Conservation (phyloP, 2,329 filamentous ascomycete species). For the Blumeriella jaapii region DNA sequence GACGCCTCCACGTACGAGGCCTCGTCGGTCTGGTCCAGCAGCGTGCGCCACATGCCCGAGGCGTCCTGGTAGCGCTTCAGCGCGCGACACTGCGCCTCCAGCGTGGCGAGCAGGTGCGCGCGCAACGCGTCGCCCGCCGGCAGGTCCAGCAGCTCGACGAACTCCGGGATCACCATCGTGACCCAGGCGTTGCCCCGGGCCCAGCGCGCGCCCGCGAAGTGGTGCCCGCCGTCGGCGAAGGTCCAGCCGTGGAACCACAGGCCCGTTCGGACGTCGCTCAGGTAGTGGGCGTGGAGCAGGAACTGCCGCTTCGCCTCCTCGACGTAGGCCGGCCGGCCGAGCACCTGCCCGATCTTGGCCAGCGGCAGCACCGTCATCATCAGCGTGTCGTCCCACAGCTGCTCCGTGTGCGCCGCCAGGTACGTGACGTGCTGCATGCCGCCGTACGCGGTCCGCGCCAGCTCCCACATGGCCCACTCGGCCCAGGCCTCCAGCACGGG, state of each 20-base stretch:
- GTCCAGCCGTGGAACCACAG: conserved; percentile 74
- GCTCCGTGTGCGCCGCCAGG: conserved; percentile 55
- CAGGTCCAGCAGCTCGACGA: conserved; percentile 61
- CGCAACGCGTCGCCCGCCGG: conserved; percentile 40
- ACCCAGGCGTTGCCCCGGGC: conserved; percentile 60
- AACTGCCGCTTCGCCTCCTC: conserved; percentile 72
- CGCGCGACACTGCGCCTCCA: conserved; percentile 58
- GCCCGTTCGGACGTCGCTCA: conserved; percentile 60
- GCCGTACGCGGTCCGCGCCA: conserved; percentile 58
- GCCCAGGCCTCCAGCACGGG: conserved; percentile 74
- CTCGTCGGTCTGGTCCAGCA: conserved; percentile 55
- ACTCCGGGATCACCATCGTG: conserved; percentile 74
- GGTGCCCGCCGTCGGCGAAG: conserved; percentile 55
- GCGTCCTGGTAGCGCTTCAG: conserved; percentile 46
- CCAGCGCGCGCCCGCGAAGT: conserved; percentile 48
- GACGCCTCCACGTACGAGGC: conserved; percentile 69
- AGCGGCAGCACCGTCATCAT: conserved; percentile 82
- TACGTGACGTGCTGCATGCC: conserved; percentile 33
- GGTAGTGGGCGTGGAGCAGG: conserved; percentile 65
- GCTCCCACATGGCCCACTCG: conserved; percentile 71
- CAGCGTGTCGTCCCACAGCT: conserved; percentile 76
- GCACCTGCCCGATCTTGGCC: conserved; percentile 57
- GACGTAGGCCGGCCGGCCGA: conserved; percentile 60
- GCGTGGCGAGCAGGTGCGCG: conserved; percentile 44
- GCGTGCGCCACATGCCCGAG: conserved; percentile 61